Percentiles rank a stretch among this genome's conserved stretches.
phyloP scores from a whole-genome alignment of 352 stramenopile species.

The Paralagenidium karlingii region DNA sequence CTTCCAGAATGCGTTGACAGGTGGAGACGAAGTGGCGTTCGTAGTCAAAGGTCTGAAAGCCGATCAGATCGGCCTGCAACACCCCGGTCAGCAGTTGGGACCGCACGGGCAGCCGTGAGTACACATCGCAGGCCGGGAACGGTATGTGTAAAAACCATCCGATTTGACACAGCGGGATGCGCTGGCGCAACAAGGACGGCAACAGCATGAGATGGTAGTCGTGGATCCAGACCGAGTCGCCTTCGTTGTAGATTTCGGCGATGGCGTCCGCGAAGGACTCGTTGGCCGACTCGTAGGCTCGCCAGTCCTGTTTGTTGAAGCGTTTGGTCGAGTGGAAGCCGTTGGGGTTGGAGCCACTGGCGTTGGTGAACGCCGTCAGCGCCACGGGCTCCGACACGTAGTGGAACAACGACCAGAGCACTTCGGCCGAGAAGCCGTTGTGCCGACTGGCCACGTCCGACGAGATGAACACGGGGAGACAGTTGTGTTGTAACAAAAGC shows the following conservation, averaged over 20 bases:
- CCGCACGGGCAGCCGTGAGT: conserved; percentile 68
- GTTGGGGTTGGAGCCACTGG: conserved; percentile 13
- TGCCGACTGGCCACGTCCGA: conserved; percentile 76
- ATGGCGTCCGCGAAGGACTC: conserved; percentile 78
- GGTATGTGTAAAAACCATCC: conserved; percentile 85
- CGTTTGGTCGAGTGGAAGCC: conserved; percentile 48
- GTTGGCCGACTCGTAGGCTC: conserved; percentile 81
- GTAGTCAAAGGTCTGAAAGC: conserved; percentile 87
- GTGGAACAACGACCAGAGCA: conserved; percentile 87
- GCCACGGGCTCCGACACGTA: conserved; percentile 72
- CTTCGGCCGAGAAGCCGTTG: conserved; percentile 81
- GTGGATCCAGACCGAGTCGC: conserved; percentile 82
- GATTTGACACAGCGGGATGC: conserved; percentile 57
- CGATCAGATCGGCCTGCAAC: conserved; percentile 70
- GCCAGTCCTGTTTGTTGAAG: conserved; percentile 83
- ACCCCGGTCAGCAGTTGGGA: conserved; percentile 65
- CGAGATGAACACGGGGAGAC: conserved; percentile 76
- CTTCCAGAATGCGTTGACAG: conserved; percentile 55
- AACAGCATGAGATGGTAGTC: conserved; percentile 87
- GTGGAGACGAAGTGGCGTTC: conserved; percentile 80
- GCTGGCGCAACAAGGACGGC: conserved; percentile 68
- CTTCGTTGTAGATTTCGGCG: conserved; percentile 79
- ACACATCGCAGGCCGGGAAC: conserved; percentile 80
- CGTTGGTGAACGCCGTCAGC: conserved; percentile 19
- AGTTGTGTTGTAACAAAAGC: conserved; percentile 78